Evolutionary conservation across 306 rosid species (phyloP).

Genomic region (Boehmeria nivea): DNA sequence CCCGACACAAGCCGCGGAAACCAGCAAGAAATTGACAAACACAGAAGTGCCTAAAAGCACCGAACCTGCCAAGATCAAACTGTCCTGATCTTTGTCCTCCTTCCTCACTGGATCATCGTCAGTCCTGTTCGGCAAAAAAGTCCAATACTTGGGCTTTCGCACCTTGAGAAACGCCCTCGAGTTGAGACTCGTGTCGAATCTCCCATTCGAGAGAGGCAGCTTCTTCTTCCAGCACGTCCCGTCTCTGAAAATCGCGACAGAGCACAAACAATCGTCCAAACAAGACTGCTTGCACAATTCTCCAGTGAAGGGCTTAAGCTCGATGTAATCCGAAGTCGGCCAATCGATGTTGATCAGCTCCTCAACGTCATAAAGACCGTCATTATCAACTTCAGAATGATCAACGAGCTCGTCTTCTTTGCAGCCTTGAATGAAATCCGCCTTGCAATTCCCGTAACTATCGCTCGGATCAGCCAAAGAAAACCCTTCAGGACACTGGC

Average conservation of each 20-base stretch:
- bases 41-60: constrained; percentile 14
- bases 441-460: constrained; percentile 19
- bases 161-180: constrained; percentile 19
- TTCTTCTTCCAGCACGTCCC: constrained; percentile 39
- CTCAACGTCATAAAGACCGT: constrained; percentile 13
- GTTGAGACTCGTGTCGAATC: background rate
- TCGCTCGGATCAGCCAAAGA: constrained; percentile 24
- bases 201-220: constrained; percentile 41
- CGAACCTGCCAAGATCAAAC: background rate
- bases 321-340: constrained; percentile 22
- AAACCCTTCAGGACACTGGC: constrained; percentile 26
- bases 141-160: background rate
- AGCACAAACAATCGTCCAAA: constrained; percentile 30
- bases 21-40: background rate
- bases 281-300: constrained; percentile 27
- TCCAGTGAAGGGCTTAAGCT: constrained; percentile 1
- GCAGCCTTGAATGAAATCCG: constrained; percentile 24
- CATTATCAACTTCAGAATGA: background rate
- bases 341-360: constrained; percentile 24
- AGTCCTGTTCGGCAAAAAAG: background rate
- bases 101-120: background rate
- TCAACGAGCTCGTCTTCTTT: constrained; percentile 10
- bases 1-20: background rate
- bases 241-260: constrained; percentile 17
- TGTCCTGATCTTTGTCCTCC: constrained; percentile 6